These are phyloP conservation scores for Xylaria sp. DNA, from an alignment of 2,329 filamentous ascomycete genomes.

Conservation along the genomic window DNA sequence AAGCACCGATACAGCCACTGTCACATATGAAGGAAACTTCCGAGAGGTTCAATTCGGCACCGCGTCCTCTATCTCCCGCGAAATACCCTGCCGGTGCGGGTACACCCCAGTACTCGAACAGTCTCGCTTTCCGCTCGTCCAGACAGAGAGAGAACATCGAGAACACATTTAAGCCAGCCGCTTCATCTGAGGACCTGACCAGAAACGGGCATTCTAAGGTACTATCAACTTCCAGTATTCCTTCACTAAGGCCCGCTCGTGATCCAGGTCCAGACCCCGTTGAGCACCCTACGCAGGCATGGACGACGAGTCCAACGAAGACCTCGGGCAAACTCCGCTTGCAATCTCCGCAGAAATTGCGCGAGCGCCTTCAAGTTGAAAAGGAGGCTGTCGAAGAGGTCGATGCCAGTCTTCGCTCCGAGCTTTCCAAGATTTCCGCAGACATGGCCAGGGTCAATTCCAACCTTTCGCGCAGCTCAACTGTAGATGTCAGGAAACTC, in stretches of 20 bases:
- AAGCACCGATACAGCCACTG: conserved; percentile 41
- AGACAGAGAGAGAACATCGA: conserved; percentile 47
- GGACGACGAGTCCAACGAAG: conserved; percentile 36
- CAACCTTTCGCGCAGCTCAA: conserved; percentile 34
- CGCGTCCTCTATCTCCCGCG: conserved; percentile 41
- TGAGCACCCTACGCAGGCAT: conserved; percentile 29
- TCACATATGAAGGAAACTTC: conserved; percentile 50
- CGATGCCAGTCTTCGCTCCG: conserved; percentile 64
- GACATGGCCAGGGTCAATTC: conserved; percentile 62
- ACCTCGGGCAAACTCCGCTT: conserved; percentile 55
- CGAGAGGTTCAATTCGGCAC: conserved; percentile 52
- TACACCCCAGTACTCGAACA: conserved; percentile 34
- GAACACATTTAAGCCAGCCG: conserved; percentile 21
- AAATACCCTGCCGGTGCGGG: conserved; percentile 50
- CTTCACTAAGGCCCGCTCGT: conserved; percentile 44
- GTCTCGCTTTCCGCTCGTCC: conserved; percentile 30
- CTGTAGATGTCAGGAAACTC: conserved; percentile 45
- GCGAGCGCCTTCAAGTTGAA: conserved; percentile 79
- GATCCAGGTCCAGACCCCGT: conserved; percentile 28
- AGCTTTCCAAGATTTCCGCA: conserved; percentile 73
- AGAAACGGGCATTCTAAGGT: conserved; percentile 42
- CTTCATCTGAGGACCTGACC: conserved; percentile 17
- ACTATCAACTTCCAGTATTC: conserved; percentile 50
- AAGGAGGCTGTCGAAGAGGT: conserved; percentile 67
- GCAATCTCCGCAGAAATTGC: conserved; percentile 67